These are phyloP conservation scores for Lentinula guzmanii DNA, from an alignment of 768 basidiomycete genomes.

Conservation along the genomic window DNA sequence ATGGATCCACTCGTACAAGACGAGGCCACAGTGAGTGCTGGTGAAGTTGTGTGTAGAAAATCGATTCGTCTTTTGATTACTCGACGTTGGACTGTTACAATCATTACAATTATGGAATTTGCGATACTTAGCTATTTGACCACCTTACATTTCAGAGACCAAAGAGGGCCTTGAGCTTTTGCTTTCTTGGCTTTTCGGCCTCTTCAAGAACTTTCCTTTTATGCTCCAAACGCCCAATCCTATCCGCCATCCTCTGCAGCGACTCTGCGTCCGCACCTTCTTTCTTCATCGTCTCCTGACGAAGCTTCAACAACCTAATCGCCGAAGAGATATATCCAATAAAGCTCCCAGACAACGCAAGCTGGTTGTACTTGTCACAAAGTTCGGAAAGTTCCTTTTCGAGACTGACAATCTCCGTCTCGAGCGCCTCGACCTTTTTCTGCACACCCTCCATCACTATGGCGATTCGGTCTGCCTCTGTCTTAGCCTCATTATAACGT, in stretches of 20 bases:
- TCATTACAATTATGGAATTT: not conserved
- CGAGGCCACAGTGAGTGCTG: too few relatives aligned
- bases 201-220: conserved; percentile 6
- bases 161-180: not conserved
- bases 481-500: conserved; percentile 9
- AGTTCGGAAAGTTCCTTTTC: conserved; percentile 5
- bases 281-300: conserved; percentile 7
- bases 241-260: conserved; percentile 6
- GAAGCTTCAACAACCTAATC: conserved; percentile 9
- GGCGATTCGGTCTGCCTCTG: not conserved
- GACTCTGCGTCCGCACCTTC: conserved; percentile 5
- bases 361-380: conserved; percentile 6
- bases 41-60: too few relatives aligned
- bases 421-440: conserved; percentile 2
- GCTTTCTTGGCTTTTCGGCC: conserved; percentile 1
- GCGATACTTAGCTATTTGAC: not conserved
- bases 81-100: too few relatives aligned
- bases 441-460: conserved; percentile 4
- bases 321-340: conserved; percentile 7
- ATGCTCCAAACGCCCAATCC: conserved; percentile 6
- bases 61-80: too few relatives aligned
- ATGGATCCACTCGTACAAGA: too few relatives aligned
- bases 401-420: not conserved
- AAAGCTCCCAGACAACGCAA: conserved; percentile 12
- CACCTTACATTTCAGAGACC: not conserved